Conservation (phyloP, 148 eudicot genomes). For the Vaccinium corymbosum region DNA sequence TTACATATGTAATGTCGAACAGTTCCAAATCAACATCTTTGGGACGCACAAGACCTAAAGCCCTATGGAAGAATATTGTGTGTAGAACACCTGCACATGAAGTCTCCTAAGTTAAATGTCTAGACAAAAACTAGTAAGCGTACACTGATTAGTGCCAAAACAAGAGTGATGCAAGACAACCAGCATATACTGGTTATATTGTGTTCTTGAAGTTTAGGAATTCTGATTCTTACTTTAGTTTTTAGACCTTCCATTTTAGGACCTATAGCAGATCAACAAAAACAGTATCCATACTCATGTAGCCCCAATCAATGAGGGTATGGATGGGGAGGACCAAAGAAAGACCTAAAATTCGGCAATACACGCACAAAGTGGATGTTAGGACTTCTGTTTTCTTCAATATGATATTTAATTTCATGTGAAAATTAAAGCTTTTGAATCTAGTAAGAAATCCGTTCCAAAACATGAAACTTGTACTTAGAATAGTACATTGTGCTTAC, state of each 20-base stretch:
- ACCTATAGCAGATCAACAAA: background rate
- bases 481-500: background rate
- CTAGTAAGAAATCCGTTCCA: background rate
- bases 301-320: background rate
- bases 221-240: background rate
- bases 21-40: constrained; percentile 91
- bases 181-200: background rate
- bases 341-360: background rate
- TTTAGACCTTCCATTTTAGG: background rate
- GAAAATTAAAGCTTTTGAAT: background rate
- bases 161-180: background rate
- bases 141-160: background rate
- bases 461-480: background rate
- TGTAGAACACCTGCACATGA: constrained; percentile 81
- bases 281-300: background rate
- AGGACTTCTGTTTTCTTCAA: background rate
- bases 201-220: background rate
- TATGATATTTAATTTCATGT: background rate
- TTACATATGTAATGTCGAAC: constrained; percentile 93
- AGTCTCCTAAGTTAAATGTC: constrained; percentile 15
- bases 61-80: constrained; percentile 90
- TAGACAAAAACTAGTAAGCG: background rate
- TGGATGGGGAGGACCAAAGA: background rate
- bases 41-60: constrained; percentile 67
- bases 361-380: background rate